Evolutionary conservation across 78 protist species (phyloP), one percentile per base, ranked within the genome.

Genomic region (Cavenderia fasciculata): DNA sequence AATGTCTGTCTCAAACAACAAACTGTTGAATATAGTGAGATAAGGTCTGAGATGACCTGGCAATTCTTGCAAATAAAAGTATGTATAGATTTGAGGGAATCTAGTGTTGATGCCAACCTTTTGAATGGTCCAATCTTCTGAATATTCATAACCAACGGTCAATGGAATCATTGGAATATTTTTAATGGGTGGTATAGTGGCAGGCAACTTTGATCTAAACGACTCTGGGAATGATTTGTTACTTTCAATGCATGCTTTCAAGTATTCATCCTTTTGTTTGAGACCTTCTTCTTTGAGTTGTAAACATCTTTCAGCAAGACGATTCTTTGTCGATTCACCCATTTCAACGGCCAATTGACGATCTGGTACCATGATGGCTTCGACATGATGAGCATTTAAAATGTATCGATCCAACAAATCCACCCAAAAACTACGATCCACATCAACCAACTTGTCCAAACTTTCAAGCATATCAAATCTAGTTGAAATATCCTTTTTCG

Each of bases 151-250:
- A 23, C 52, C 40, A 3, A 36, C 25, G 14, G 41, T 25, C 8
- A 25, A 19, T 2, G 62, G 47, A 16, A 38, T 5, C 8, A 79
- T 40, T 66, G 74, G 74, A 38, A 79, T 79, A 8, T 66, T 62
- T 11, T 79, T 51, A 0, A 79, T 51, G 6, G 44, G 52, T 47
- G 56, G 73, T 0, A 63, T 66, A n/a, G n/a, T n/a, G 1, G 33
- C 34, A 7, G 88, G 74, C 14, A 79, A 46, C 29, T 36, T 3
- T 14, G 47, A 11, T 3, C n/a, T 31, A 8, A 36, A 36, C 44
- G 69, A 72, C 0, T 31, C 47, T 47, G 88, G 88, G 46, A 52
- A 79, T 11, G 88, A 23, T 66, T 65, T 63, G 25, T 52, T 79
- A 4, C 21, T 29, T 27, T 63, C 88, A 16, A 79, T 79, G n/a